These are phyloP conservation scores for Pseudogymnoascus sp. DNA, from an alignment of 2,329 filamentous ascomycete species.

Conservation along the genomic window DNA sequence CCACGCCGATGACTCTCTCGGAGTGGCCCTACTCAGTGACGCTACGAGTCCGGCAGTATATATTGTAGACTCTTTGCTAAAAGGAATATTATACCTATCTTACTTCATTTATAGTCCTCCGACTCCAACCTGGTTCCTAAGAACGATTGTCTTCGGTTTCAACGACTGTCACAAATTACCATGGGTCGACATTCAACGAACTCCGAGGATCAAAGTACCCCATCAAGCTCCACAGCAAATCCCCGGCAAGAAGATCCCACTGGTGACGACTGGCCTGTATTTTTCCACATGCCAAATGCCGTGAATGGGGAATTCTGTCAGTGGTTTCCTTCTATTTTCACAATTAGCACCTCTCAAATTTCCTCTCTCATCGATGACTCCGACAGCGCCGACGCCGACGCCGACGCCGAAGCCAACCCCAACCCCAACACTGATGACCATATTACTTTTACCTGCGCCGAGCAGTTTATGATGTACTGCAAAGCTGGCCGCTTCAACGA, in stretches of 20 bases:
- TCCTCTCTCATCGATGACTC: constrained; percentile 24
- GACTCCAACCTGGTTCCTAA: background rate
- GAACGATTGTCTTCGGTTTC: background rate
- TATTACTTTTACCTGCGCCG: constrained; percentile 30
- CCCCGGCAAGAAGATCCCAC: background rate
- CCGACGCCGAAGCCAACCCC: constrained; percentile 7
- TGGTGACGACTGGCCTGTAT: constrained; percentile 14
- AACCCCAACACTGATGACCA: background rate
- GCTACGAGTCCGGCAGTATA: background rate
- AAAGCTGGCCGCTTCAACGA: constrained; percentile 33
- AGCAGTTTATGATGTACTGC: constrained; percentile 38
- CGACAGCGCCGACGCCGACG: constrained; percentile 16
- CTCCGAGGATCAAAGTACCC: background rate
- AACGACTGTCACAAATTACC: background rate
- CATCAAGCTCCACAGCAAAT: background rate
- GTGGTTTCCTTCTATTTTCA: constrained; percentile 29
- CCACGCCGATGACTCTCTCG: constrained; percentile 1
- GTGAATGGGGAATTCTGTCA: constrained; percentile 31
- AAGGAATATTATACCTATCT: background rate
- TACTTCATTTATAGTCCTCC: background rate
- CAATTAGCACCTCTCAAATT: constrained; percentile 25
- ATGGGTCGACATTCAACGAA: background rate
- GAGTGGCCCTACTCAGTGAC: background rate
- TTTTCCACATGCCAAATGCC: constrained; percentile 29
- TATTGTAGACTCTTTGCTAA: background rate